Evolutionary conservation across 139 green algal species (phyloP).

Genomic region (Yamagishiella unicocca): DNA sequence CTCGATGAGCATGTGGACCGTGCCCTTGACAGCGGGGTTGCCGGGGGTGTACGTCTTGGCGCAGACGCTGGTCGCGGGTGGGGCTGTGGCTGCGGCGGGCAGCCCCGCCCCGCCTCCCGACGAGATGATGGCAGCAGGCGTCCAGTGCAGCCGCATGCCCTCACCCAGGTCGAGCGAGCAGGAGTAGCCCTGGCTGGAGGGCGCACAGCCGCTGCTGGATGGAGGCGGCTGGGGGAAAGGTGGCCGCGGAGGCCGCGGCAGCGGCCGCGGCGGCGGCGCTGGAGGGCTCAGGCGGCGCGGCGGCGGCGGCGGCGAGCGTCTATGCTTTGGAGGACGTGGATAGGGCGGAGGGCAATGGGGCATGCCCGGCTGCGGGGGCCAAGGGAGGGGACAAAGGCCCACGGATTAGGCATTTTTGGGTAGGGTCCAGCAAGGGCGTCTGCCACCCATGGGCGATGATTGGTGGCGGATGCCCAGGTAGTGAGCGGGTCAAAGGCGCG

Average conservation of each 20-base stretch:
- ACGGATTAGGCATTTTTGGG: no score
- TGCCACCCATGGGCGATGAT: no score
- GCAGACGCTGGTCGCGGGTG: neutral
- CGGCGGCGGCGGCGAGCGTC: neutral
- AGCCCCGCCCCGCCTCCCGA: neutral
- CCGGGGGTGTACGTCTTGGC: neutral
- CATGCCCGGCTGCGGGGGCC: neutral
- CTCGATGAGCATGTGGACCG: conserved; percentile 15
- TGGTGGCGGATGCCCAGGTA: no score
- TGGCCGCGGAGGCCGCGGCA: neutral
- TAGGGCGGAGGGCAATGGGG: no score
- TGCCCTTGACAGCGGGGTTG: neutral
- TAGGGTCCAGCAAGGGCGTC: no score
- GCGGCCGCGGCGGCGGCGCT: neutral
- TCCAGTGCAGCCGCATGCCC: conserved; percentile 22
- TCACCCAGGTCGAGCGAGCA: neutral
- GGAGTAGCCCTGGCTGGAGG: neutral
- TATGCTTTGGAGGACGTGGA: neutral
- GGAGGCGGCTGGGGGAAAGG: neutral
- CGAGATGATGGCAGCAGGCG: neutral
- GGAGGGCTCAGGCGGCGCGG: neutral
- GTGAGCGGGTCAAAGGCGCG: no score
- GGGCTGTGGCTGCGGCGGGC: neutral
- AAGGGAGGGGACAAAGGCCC: no score
- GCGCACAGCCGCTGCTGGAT: neutral